phyloP scores from a whole-genome alignment of 2,329 filamentous ascomycete species.

The Cladobotryum protrusum region DNA sequence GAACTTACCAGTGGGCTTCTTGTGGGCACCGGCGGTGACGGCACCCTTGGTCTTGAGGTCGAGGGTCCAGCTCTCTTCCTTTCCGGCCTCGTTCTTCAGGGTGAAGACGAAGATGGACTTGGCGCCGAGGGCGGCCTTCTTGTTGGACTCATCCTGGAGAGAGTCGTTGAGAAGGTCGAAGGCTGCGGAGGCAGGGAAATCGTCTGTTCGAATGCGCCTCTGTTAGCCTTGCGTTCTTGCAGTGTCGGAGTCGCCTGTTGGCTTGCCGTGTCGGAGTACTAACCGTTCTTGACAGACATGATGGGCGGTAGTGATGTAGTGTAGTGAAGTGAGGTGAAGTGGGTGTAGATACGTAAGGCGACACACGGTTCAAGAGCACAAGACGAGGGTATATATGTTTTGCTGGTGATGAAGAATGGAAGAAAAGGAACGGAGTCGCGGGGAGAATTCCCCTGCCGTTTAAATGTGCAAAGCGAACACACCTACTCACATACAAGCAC shows the following conservation, averaged over 20 bases:
- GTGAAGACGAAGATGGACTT: constrained; percentile 86
- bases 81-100: constrained; percentile 78
- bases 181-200: constrained; percentile 82
- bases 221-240: background rate
- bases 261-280: constrained; percentile 18
- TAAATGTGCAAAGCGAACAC: too few species aligned
- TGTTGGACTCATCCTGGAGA: constrained; percentile 64
- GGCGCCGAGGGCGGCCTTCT: constrained; percentile 83
- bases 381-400: too few species aligned
- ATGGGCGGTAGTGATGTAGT: constrained; percentile 23
- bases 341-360: too few species aligned
- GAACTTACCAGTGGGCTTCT: constrained; percentile 75
- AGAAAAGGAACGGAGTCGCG: too few species aligned
- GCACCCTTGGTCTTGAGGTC: constrained; percentile 87
- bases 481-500: too few species aligned
- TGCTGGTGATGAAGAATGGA: too few species aligned
- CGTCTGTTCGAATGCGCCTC: constrained; percentile 43
- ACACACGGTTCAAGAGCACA: too few species aligned
- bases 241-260: background rate
- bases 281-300: constrained; percentile 73
- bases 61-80: constrained; percentile 85
- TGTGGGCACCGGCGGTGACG: constrained; percentile 70
- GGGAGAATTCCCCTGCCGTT: too few species aligned
- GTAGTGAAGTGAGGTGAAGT: too few species aligned
- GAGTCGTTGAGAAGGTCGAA: constrained; percentile 81